Base-by-base conservation (phyloP, 306 rosid species). In the Gillenia trifoliata region DNA sequence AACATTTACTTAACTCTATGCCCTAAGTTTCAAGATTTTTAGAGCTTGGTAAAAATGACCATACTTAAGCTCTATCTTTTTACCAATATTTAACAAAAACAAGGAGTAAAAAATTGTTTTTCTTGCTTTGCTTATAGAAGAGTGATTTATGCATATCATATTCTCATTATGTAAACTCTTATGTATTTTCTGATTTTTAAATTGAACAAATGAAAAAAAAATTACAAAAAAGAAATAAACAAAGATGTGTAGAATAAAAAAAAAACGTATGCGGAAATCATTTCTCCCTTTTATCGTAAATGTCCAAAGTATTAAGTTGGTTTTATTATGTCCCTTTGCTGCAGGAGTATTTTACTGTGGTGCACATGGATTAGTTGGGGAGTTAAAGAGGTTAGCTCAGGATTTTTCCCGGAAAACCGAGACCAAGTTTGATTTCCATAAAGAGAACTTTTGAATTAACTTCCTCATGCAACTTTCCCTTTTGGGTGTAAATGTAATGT, bases 281-380 rank as follows among this genome's bases (percentile, higher is more conserved):
- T 36, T 36, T 34, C 2, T 8, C 41, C 41, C 41, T 38, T 38
- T 8, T 38, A 38, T 2, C 6, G 22, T 57, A n/a, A 23, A 4
- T 26, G 60, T 74, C 30, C 59, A 34, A 8, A 13, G 20, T 26
- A 49, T 3, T 75, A 20, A 16, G 25, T 26, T 49, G 26, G 61
- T 40, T 55, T n/a, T 45, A 13, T 11, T 49, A 33, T n/a, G 41
- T 72, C 11, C 15, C 20, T 76, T 49, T 89, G 72, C n/a, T 68
- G 67, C 85, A 91, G 97, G 97, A 66, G 97, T 93, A 29, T 93
- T 93, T 77, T 91, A 93, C 80, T 91, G 97, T 78, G 98, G 97
- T 31, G 88, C 90, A 0, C 90, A 64, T 55, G 86, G 83, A 66
- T 68, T 91, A 82, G 93, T 83, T 28, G 91, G 96, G 63, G 92